Base-by-base conservation (phyloP, 805 yeast species). In the Saccharomycopsis javanensis region DNA sequence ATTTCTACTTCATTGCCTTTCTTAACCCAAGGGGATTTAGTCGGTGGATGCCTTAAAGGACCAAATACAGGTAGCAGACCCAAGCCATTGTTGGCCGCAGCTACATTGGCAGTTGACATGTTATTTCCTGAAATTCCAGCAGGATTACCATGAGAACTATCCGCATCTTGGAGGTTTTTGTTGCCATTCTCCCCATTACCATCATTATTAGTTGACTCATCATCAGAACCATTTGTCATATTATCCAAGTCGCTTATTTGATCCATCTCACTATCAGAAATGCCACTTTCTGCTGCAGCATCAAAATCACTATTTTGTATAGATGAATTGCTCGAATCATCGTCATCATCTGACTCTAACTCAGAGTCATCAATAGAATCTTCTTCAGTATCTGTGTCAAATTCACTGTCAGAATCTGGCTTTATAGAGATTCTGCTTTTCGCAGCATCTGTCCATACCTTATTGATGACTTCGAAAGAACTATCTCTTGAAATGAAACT, bases 401-500 rank as follows among this genome's bases (percentile, higher is more conserved):
- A 30, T 18, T 55, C 51, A 51, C 18, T 34, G 18, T 55, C 34
- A 51, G 25, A 10, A 20, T 53, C 46, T 50, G 55, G 6, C 48
- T 54, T 16, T 30, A 42, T 31, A 30, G 18, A 38, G 15, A 51
- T 50, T 48, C 57, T 25, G 27, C 55, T 52, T 42, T 55, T 63
- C 2, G 75, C 69, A 10, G 70, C 63, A 53, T 74, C 71, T 55
- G 79, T 79, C 92, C 94, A 86, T 6, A 84, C 79, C 53, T 75
- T 78, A 4, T 80, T 74, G 54, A 87, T 77, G 35, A 80, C 67
- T 55, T 74, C 76, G 62, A 73, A 75, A 1, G 75, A 71, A 1
- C 71, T 52, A 67, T 85, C 91, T 62, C 91, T 74, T 3, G 82
- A 72, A 28, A 83, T 71, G 60, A 85, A 80, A 0, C 86, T 78